These are phyloP conservation scores for Chrysophaeum taylorii DNA, from an alignment of 352 stramenopile genomes.

Conservation along the genomic window DNA sequence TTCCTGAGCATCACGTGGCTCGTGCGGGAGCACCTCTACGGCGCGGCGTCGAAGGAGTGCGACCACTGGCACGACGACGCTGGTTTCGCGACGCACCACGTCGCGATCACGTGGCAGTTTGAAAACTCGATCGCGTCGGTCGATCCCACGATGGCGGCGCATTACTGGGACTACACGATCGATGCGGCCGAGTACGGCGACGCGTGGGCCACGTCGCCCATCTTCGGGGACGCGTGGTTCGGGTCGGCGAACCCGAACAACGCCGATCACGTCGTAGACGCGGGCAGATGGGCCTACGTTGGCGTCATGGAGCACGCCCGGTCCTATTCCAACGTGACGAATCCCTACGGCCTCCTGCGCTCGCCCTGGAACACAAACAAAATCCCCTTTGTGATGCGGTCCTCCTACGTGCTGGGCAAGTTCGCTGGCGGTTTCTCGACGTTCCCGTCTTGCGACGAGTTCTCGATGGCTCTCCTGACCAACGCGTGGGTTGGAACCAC, in stretches of 20 bases:
- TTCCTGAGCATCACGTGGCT: too few species aligned
- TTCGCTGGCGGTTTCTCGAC: background rate
- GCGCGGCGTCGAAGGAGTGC: too few species aligned
- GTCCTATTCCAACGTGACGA: background rate
- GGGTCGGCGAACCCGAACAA: too few species aligned
- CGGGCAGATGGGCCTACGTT: background rate
- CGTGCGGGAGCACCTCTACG: too few species aligned
- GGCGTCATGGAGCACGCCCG: background rate
- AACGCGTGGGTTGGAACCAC: background rate
- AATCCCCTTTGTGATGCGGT: background rate
- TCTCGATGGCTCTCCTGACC: background rate
- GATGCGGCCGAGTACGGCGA: background rate
- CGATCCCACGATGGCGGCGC: background rate
- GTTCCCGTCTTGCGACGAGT: background rate
- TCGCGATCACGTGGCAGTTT: background rate
- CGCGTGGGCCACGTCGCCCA: background rate
- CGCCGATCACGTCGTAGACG: background rate
- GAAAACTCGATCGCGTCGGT: background rate
- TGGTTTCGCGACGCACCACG: background rate
- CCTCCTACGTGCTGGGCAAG: background rate
- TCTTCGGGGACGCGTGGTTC: background rate
- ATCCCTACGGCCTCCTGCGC: too few species aligned
- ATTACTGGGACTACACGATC: background rate
- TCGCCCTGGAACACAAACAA: background rate
- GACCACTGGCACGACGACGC: background rate